A percentile compares a stretch with the other conserved stretches of the same genome.
phyloP scores from a whole-genome alignment of 805 yeast genomes.

The Wickerhamiella bombiphila region DNA sequence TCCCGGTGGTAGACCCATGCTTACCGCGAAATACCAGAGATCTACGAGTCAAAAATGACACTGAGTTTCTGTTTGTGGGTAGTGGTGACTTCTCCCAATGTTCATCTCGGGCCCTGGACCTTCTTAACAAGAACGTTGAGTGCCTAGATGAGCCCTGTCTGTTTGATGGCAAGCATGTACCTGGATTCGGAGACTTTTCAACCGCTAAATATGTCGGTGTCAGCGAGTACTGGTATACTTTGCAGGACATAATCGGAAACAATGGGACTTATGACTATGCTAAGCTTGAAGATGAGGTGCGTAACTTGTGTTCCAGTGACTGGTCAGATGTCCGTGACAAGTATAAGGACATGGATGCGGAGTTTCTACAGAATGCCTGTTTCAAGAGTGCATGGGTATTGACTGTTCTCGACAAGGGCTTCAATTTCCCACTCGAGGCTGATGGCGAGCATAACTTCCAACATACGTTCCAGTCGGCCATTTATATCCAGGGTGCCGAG shows the following conservation, averaged over 20 bases:
- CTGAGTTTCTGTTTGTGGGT: constrained; percentile 39
- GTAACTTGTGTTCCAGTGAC: constrained; percentile 57
- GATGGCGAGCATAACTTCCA: constrained; percentile 21
- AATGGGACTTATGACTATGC: constrained; percentile 80
- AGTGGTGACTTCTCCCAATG: constrained; percentile 70
- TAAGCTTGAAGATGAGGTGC: constrained; percentile 49
- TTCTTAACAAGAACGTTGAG: constrained; percentile 62
- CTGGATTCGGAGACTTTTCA: constrained; percentile 55
- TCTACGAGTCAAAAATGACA: constrained; percentile 3
- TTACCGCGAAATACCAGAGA: constrained; percentile 43
- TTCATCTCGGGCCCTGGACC: constrained; percentile 41
- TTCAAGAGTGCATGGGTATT: constrained; percentile 93
- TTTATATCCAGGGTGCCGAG: constrained; percentile 67
- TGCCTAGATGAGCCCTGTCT: constrained; percentile 82
- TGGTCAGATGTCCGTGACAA: constrained; percentile 45
- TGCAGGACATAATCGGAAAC: constrained; percentile 75
- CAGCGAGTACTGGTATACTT: constrained; percentile 95
- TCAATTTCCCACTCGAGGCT: constrained; percentile 48
- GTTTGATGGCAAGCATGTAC: constrained; percentile 92
- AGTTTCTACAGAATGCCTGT: constrained; percentile 59
- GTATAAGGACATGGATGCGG: constrained; percentile 30
- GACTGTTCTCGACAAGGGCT: constrained; percentile 82
- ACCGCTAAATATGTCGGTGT: constrained; percentile 80
- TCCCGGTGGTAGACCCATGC: constrained; percentile 56
- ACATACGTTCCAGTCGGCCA: constrained; percentile 70